Evolutionary conservation across 2,329 filamentous ascomycete species (phyloP).

Genomic region (Waltergamsia citrina): DNA sequence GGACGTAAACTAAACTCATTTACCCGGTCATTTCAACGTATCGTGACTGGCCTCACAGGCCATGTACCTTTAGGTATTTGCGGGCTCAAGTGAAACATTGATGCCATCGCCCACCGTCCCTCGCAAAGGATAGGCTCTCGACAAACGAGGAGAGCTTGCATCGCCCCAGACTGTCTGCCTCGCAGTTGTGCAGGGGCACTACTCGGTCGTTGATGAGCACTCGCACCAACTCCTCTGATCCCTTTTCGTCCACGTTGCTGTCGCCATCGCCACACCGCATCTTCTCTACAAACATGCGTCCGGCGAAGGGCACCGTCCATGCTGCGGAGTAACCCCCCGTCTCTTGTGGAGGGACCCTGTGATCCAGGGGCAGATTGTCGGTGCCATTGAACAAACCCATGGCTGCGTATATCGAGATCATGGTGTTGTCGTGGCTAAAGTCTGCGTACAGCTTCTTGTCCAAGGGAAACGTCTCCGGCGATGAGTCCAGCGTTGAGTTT

Average conservation of each 20-base stretch:
- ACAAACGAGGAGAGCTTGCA: constrained; percentile 66
- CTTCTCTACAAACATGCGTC: constrained; percentile 80
- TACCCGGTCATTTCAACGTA: too few species aligned
- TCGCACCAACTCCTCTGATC: constrained; percentile 63
- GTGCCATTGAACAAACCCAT: constrained; percentile 69
- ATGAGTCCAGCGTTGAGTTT: constrained; percentile 66
- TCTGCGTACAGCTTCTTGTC: constrained; percentile 66
- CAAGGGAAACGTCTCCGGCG: constrained; percentile 64
- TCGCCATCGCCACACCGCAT: constrained; percentile 48
- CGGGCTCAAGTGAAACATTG: constrained; percentile 33
- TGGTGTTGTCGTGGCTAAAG: constrained; percentile 87
- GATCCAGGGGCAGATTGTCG: constrained; percentile 38
- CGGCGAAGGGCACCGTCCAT: constrained; percentile 76
- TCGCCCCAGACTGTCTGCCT: constrained; percentile 58
- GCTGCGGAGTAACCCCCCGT: constrained; percentile 63
- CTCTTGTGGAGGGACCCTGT: constrained; percentile 37
- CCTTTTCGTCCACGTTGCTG: constrained; percentile 5
- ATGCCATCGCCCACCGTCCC: constrained; percentile 63
- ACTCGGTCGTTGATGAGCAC: constrained; percentile 80
- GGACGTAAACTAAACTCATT: too few species aligned
- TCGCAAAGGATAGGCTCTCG: constrained; percentile 65
- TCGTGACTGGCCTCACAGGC: neutral
- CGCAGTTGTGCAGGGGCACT: constrained; percentile 60
- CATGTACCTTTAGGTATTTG: constrained; percentile 1
- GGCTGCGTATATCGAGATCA: constrained; percentile 67